Percentiles rank a stretch among this genome's conserved stretches.
These are phyloP conservation scores for Termitomyces sp. DNA, from an alignment of 768 basidiomycete genomes.

Conservation along the genomic window DNA sequence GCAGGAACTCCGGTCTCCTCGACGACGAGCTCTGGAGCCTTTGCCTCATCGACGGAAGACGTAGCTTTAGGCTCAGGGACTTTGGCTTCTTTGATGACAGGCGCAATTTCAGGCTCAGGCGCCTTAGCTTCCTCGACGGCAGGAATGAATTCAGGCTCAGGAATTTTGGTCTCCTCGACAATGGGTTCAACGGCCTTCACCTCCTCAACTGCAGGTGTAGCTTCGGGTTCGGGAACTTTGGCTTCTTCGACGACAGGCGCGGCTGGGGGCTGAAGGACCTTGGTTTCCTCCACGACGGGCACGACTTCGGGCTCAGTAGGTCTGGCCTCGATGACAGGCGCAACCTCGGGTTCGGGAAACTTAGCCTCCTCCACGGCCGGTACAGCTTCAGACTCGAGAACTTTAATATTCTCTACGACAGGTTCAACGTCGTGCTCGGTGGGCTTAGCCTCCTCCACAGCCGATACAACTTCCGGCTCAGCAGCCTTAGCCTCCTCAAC, in stretches of 20 bases:
- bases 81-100: not conserved
- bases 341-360: not conserved
- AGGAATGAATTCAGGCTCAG: not conserved
- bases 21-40: conserved; percentile 1
- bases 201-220: not conserved
- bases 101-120: not conserved
- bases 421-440: conserved; percentile 1
- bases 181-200: not conserved
- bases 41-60: not conserved
- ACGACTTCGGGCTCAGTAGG: not conserved
- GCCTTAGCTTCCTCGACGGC: not conserved
- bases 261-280: not conserved
- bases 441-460: conserved; percentile 11
- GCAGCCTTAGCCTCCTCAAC: not conserved
- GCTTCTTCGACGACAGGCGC: not conserved
- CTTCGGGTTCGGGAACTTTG: not conserved
- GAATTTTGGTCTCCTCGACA: not conserved
- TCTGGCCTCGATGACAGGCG: not conserved
- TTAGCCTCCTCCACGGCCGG: conserved; percentile 2
- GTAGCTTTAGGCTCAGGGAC: not conserved
- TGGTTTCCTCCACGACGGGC: not conserved
- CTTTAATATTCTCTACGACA: conserved; percentile 1
- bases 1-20: conserved; percentile 1
- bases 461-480: not conserved
- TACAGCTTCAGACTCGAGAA: not conserved